phyloP scores from a whole-genome alignment of 1,139 yeast species.

The Debaryomycetaceae sp. region DNA sequence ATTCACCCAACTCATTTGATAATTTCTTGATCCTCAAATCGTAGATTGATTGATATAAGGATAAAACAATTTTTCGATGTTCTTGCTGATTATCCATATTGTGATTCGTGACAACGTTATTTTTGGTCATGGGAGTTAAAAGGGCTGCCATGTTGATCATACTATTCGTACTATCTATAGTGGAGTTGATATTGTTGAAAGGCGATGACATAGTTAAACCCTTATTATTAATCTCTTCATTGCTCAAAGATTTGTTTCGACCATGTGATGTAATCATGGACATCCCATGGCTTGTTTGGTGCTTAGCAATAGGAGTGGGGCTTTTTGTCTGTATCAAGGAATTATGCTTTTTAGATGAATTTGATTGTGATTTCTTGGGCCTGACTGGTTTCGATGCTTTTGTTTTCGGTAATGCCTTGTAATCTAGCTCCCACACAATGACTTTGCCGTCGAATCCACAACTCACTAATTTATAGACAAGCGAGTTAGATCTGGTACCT shows the following conservation, averaged over 20 bases:
- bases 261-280: slow-evolving; percentile 5
- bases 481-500: slow-evolving; percentile 10
- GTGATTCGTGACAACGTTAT: not conserved
- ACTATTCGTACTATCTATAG: slow-evolving; percentile 5
- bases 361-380: slow-evolving; percentile 8
- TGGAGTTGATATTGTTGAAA: slow-evolving; percentile 1
- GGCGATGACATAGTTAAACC: slow-evolving; percentile 5
- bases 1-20: slow-evolving; percentile 15
- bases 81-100: slow-evolving; percentile 4
- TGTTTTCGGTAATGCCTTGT: slow-evolving; percentile 53
- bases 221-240: slow-evolving; percentile 7
- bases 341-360: not conserved
- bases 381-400: slow-evolving; percentile 17
- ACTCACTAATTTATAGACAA: slow-evolving; percentile 55
- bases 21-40: slow-evolving; percentile 34
- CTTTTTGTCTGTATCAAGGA: slow-evolving; percentile 1
- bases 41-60: slow-evolving; percentile 33
- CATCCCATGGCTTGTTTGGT: not conserved
- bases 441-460: slow-evolving; percentile 72
- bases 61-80: slow-evolving; percentile 23
- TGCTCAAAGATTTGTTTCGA: slow-evolving; percentile 9
- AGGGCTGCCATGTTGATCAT: slow-evolving; percentile 11
- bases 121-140: slow-evolving; percentile 4
- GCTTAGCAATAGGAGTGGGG: slow-evolving; percentile 11
- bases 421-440: slow-evolving; percentile 71